Conservation (phyloP, 331 rosid species). For the Acacia pycnantha region DNA sequence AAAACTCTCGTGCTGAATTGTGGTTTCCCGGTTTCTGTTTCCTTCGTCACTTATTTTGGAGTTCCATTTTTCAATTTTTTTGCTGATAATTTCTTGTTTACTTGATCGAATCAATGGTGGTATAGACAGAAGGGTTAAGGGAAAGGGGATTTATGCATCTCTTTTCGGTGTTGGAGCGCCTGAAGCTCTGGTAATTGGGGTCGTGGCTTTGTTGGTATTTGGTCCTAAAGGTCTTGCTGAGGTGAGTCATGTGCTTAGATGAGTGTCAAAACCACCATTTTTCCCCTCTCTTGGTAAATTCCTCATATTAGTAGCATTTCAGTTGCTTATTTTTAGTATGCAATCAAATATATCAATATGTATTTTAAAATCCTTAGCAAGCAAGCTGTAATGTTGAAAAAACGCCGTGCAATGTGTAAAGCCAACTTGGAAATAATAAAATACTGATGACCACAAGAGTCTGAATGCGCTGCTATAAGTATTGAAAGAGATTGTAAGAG, state of each 20-base stretch:
- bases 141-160: constrained; percentile 79
- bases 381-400: neutral
- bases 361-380: neutral
- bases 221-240: constrained; percentile 99
- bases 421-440: neutral
- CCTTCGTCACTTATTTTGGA: constrained; percentile 10
- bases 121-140: constrained; percentile 68
- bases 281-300: neutral
- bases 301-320: neutral
- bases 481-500: neutral
- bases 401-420: neutral
- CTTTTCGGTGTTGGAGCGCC: constrained; percentile 99
- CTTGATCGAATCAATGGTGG: constrained; percentile 20
- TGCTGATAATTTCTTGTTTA: neutral
- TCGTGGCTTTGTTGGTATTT: constrained; percentile 93
- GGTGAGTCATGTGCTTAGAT: constrained; percentile 48
- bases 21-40: neutral
- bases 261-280: neutral
- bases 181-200: constrained; percentile 96
- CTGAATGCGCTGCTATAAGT: neutral
- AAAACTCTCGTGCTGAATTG: constrained; percentile 12
- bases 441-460: neutral
- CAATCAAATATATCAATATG: neutral
- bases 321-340: neutral
- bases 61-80: neutral